These are phyloP conservation scores for Colletotrichum cuscutae DNA, from an alignment of 2,329 filamentous ascomycete species.

Conservation along the genomic window DNA sequence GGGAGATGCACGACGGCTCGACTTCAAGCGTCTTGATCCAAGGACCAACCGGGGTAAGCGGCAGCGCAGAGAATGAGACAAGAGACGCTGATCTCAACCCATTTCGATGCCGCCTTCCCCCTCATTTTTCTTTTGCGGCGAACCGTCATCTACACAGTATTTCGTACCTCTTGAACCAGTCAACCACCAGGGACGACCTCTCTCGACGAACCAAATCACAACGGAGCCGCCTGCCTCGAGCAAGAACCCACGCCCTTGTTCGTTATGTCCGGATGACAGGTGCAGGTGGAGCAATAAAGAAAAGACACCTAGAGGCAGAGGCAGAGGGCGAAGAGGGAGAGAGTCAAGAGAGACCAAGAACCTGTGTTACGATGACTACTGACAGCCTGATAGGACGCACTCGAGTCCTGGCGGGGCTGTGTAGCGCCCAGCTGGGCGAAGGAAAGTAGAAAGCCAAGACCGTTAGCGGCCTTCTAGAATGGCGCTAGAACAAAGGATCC, in stretches of 20 bases:
- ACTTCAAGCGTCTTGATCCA: background rate
- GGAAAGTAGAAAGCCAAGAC: background rate
- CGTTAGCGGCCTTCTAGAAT: constrained; percentile 28
- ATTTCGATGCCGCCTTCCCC: background rate
- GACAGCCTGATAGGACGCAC: background rate
- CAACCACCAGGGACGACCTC: background rate
- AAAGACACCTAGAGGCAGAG: background rate
- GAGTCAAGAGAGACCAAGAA: background rate
- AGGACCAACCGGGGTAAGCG: constrained; percentile 19
- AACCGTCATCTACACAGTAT: background rate
- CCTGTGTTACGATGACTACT: no score
- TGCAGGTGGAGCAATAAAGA: background rate
- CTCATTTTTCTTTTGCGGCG: background rate
- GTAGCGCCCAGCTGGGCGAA: background rate
- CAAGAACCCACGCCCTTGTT: background rate
- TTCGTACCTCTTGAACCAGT: background rate
- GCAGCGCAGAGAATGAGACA: constrained; percentile 7
- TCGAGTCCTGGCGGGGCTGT: background rate
- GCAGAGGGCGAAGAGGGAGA: background rate
- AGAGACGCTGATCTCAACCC: background rate
- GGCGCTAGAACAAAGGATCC: constrained; percentile 34
- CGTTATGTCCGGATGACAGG: constrained; percentile 21
- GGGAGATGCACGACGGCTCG: background rate
- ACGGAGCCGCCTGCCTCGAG: background rate
- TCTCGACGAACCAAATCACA: constrained; percentile 15